Base-by-base conservation (phyloP, 441 rosid genomes). In the Pelargonium citronellum region DNA sequence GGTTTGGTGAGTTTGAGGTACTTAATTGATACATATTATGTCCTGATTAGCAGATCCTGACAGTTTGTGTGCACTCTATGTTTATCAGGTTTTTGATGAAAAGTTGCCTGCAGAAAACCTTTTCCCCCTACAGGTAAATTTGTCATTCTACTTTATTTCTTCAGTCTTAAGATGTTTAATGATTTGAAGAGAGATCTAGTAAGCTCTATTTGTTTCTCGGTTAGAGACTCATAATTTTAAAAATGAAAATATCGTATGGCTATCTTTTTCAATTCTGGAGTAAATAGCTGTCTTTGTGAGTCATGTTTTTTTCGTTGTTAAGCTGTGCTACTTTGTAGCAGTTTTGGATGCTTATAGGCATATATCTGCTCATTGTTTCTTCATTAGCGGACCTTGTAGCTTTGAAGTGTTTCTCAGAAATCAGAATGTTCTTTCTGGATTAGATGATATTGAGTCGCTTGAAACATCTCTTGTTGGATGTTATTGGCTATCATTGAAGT, bases 101-200 rank as follows among this genome's bases (percentile, higher is more conserved):
- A 88, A 90, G 68, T 70, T 86, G 76, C 88, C 97, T 1, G 84
- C 91, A 12, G 98, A 92, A 71, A 91, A 88, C 77, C 89, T 95
- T 58, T 90, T 95, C 77, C 99, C 99, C 20, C 82, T 89, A 74
- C 98, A 89, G 97, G 99, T 92, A 84, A 53, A 30, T 62, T 39
- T 66, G 27, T 46, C 12, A 66, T 20, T 16, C n/a, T 30, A 16
- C 67, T 77, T 72, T 39, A 39, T 39, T 39, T 6, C 43, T 47
- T 19, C 34, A 47, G 64, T 51, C 4, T 71, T 60, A 13, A 49
- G 27, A 20, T 64, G n/a, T 51, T 49, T 22, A 71, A 6, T 65
- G 49, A 10, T 63, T 12, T 2, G 34, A 46, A 64, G 62, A 27
- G 68, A 13, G 39, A 49, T 39, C 37, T 49, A 3, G 51, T 64